These are phyloP conservation scores for Pilaira anomala DNA, from an alignment of 192 early-diverging fungal genomes.

Conservation along the genomic window DNA sequence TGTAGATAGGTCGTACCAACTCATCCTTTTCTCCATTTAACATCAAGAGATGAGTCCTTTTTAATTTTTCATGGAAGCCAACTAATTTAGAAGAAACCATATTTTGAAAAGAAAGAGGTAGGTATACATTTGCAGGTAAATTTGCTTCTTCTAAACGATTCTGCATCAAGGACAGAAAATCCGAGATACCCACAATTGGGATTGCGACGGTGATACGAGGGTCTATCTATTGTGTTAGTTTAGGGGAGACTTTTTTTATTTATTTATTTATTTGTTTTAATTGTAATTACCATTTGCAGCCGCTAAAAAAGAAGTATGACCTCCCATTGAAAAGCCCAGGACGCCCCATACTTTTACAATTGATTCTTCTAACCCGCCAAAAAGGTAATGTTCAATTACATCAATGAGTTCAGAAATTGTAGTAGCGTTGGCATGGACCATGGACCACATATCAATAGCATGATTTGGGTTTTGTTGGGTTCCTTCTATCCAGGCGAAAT, in stretches of 20 bases:
- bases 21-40: constrained; percentile 25
- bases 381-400: constrained; percentile 42
- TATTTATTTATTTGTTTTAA: not conserved
- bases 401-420: constrained; percentile 50
- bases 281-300: constrained; percentile 33
- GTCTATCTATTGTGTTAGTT: constrained; percentile 3
- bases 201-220: constrained; percentile 28
- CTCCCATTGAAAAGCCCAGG: constrained; percentile 50
- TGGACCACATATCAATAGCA: constrained; percentile 49
- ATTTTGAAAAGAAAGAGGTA: constrained; percentile 18
- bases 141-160: not conserved
- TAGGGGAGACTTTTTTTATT: not conserved
- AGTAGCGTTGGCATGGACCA: constrained; percentile 35
- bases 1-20: constrained; percentile 20
- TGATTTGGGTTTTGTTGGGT: constrained; percentile 35
- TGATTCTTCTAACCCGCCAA: constrained; percentile 18
- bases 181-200: constrained; percentile 26
- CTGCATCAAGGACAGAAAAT: constrained; percentile 19
- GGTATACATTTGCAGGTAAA: not conserved
- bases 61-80: constrained; percentile 5
- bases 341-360: constrained; percentile 45
- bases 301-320: constrained; percentile 45
- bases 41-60: constrained; percentile 20
- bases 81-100: not conserved
- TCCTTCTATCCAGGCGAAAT: constrained; percentile 40